A percentile compares a stretch with the other conserved stretches of the same genome.
phyloP scores from a whole-genome alignment of 1,139 yeast species.

The Blastobotrys capitulatus region DNA sequence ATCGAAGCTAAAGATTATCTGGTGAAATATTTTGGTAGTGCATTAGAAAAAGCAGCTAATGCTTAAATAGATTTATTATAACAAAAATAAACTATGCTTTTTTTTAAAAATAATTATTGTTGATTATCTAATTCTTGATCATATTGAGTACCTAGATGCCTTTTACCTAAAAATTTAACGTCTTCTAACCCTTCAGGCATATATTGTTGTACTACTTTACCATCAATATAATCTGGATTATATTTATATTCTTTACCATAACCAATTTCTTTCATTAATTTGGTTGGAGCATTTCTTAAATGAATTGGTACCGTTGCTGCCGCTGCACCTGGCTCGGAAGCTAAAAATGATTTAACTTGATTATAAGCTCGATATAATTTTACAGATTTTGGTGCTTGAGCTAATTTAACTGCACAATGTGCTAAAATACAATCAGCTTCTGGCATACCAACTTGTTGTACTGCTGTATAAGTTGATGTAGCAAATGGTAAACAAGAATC shows the following conservation, averaged over 20 bases:
- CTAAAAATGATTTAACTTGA: conserved; percentile 52
- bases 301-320: conserved; percentile 48
- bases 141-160: conserved; percentile 35
- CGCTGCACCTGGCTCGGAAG: conserved; percentile 53
- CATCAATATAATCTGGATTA: conserved; percentile 72
- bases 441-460: conserved; percentile 93
- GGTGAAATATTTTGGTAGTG: conserved; percentile 13
- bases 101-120: too few species aligned
- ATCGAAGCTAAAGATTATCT: conserved; percentile 30
- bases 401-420: conserved; percentile 85
- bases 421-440: conserved; percentile 89
- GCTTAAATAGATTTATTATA: conserved; percentile 5
- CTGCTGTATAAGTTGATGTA: conserved; percentile 76
- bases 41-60: conserved; percentile 6
- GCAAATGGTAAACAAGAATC: conserved; percentile 83
- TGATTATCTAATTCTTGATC: conserved; percentile 14
- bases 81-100: neutral
- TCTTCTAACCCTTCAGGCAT: conserved; percentile 32
- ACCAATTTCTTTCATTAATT: conserved; percentile 80
- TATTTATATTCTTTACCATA: conserved; percentile 82
- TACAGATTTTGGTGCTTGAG: conserved; percentile 80
- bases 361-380: conserved; percentile 77
- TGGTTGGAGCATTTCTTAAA: conserved; percentile 89
- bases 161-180: conserved; percentile 36
- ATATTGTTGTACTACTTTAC: conserved; percentile 60